Evolutionary conservation across 2,329 filamentous ascomycete species (phyloP).

Genomic region (Dothiorella sarmentorum): DNA sequence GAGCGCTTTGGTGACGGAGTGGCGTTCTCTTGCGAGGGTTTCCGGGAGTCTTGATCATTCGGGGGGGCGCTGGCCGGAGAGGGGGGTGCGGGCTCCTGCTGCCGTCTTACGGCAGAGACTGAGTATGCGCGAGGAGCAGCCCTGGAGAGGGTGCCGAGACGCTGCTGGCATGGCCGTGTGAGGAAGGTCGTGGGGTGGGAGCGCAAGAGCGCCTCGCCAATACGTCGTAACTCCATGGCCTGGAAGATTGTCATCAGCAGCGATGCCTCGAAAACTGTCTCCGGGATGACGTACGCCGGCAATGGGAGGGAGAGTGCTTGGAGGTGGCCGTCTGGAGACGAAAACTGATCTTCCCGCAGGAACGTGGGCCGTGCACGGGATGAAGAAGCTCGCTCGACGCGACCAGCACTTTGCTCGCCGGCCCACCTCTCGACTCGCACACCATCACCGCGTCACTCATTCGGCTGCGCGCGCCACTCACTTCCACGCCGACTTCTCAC

Average conservation of each 20-base stretch:
- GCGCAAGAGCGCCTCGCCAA: constrained; percentile 30
- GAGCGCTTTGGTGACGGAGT: too few species aligned
- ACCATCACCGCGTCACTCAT: constrained; percentile 8
- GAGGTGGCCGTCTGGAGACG: constrained; percentile 2
- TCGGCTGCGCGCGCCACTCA: background rate
- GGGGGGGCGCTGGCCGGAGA: constrained; percentile 8
- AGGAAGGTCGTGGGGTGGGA: constrained; percentile 20
- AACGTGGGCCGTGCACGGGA: background rate
- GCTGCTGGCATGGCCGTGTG: constrained; percentile 7
- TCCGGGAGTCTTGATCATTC: too few species aligned
- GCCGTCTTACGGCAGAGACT: background rate
- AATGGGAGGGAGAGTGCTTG: background rate
- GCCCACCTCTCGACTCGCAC: constrained; percentile 1
- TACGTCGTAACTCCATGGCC: constrained; percentile 30
- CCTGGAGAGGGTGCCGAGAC: background rate
- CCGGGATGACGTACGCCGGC: constrained; percentile 5
- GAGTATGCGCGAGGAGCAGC: background rate
- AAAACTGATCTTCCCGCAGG: constrained; percentile 8
- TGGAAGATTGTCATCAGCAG: background rate
- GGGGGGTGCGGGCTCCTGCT: constrained; percentile 7
- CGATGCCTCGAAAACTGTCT: background rate
- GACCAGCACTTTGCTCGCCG: background rate
- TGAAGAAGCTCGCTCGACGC: constrained; percentile 17
- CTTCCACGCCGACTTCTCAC: background rate
- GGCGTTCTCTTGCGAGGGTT: constrained; percentile 22